Percentiles rank a stretch among this genome's conserved stretches.
phyloP scores from a whole-genome alignment of 768 basidiomycete species.

The Leccinum subgranulosum region DNA sequence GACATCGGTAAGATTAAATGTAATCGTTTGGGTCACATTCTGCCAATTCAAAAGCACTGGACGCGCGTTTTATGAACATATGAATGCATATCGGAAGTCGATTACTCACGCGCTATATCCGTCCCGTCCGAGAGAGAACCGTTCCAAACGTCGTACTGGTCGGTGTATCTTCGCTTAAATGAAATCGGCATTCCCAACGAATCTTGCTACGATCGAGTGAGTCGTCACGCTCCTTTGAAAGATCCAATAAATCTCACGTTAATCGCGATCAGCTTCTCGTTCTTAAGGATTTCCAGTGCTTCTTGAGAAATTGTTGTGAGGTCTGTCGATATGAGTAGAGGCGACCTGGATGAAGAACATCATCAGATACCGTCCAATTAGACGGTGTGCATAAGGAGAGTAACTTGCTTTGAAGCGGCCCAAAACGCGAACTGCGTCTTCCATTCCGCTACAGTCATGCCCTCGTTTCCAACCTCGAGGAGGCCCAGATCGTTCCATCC shows the following conservation, averaged over 20 bases:
- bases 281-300: conserved; percentile 4
- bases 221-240: neutral
- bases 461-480: conserved; percentile 51
- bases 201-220: conserved; percentile 11
- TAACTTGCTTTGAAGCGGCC: conserved; percentile 11
- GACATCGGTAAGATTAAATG: conserved; percentile 3
- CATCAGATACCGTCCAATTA: neutral
- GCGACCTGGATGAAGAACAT: conserved; percentile 4
- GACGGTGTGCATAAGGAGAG: neutral
- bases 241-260: neutral
- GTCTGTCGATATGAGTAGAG: conserved; percentile 12
- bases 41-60: conserved; percentile 9
- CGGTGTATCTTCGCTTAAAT: conserved; percentile 9
- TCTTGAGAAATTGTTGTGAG: conserved; percentile 3
- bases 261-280: conserved; percentile 3
- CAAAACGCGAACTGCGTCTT: conserved; percentile 11
- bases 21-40: neutral
- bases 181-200: neutral
- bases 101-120: conserved; percentile 1
- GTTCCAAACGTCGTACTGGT: conserved; percentile 7
- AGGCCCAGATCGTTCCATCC: conserved; percentile 52
- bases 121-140: conserved; percentile 7
- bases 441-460: conserved; percentile 31
- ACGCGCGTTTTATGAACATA: neutral
- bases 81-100: neutral